Conservation (phyloP, 1,139 yeast species). For the Saccharomycopsis crataegensis region DNA sequence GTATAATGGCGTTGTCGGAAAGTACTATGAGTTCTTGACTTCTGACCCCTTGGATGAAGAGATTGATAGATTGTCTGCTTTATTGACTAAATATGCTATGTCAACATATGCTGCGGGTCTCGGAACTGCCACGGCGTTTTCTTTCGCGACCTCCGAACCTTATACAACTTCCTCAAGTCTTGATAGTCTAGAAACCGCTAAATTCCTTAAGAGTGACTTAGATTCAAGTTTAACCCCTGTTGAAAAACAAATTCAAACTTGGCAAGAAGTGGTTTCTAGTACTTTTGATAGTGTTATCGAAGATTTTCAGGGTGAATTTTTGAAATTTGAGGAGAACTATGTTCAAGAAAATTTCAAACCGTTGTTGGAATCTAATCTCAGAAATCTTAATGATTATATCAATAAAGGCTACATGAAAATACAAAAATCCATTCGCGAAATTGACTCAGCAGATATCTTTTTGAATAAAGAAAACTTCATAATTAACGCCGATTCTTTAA, state of each 20-base stretch:
- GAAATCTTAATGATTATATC: conserved; percentile 36
- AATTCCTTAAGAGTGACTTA: neutral
- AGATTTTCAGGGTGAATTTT: conserved; percentile 26
- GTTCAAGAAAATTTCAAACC: conserved; percentile 32
- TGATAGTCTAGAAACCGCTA: neutral
- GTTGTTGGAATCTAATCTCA: conserved; percentile 35
- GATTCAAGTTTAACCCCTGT: conserved; percentile 8
- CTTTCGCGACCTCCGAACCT: neutral
- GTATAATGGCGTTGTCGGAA: neutral
- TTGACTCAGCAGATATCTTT: conserved; percentile 42
- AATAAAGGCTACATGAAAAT: conserved; percentile 40
- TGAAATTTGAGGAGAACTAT: conserved; percentile 31
- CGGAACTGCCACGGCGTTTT: neutral
- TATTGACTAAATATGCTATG: conserved; percentile 11
- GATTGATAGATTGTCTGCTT: conserved; percentile 11
- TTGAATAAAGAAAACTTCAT: conserved; percentile 25
- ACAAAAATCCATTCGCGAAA: conserved; percentile 38
- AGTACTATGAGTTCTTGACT: conserved; percentile 16
- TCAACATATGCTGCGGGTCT: neutral
- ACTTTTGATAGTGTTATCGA: conserved; percentile 24
- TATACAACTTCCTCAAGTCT: neutral
- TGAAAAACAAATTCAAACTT: conserved; percentile 22
- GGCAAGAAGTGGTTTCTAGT: conserved; percentile 24
- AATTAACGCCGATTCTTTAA: conserved; percentile 8
- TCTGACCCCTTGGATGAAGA: conserved; percentile 18